Evolutionary conservation across 2,329 filamentous ascomycete genomes (phyloP).

Genomic region (Polytolypa hystricis): DNA sequence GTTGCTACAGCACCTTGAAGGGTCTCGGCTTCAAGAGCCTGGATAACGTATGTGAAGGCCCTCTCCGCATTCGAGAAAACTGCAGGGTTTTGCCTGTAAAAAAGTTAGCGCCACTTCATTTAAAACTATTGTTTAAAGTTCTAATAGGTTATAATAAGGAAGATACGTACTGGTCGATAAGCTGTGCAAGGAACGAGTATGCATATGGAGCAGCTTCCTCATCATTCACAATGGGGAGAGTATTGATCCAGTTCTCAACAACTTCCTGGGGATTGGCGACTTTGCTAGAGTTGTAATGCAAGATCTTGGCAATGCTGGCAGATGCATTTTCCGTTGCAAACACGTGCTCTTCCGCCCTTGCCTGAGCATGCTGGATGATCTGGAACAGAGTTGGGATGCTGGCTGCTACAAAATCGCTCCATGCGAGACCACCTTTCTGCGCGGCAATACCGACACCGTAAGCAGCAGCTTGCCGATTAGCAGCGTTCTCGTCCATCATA

Average conservation of each 20-base stretch:
- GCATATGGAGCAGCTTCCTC: slow-evolving; percentile 96
- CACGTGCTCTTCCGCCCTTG: slow-evolving; percentile 82
- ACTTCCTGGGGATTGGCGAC: slow-evolving; percentile 67
- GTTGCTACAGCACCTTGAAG: slow-evolving; percentile 72
- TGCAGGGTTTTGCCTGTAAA: slow-evolving; percentile 67
- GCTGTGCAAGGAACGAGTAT: slow-evolving; percentile 78
- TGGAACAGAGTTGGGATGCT: slow-evolving; percentile 75
- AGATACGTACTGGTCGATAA: slow-evolving; percentile 81
- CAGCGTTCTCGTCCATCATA: slow-evolving; percentile 73
- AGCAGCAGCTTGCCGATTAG: slow-evolving; percentile 88
- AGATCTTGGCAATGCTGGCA: slow-evolving; percentile 90
- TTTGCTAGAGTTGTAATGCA: slow-evolving; percentile 75
- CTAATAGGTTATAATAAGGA: too few species aligned
- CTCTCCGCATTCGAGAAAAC: slow-evolving; percentile 68
- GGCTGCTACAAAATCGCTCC: slow-evolving; percentile 76
- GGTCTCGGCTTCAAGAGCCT: slow-evolving; percentile 83
- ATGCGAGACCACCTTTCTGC: slow-evolving; percentile 76
- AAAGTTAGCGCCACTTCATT: too few species aligned
- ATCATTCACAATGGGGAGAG: slow-evolving; percentile 83
- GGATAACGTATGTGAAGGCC: slow-evolving; percentile 73
- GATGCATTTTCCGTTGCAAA: slow-evolving; percentile 97
- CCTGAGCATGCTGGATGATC: slow-evolving; percentile 67
- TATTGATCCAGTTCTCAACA: slow-evolving; percentile 77
- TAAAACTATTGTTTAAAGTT: too few species aligned
- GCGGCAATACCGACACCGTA: slow-evolving; percentile 95